phyloP scores from a whole-genome alignment of 2,329 filamentous ascomycete species.

The Tolypocladium nubicola region DNA sequence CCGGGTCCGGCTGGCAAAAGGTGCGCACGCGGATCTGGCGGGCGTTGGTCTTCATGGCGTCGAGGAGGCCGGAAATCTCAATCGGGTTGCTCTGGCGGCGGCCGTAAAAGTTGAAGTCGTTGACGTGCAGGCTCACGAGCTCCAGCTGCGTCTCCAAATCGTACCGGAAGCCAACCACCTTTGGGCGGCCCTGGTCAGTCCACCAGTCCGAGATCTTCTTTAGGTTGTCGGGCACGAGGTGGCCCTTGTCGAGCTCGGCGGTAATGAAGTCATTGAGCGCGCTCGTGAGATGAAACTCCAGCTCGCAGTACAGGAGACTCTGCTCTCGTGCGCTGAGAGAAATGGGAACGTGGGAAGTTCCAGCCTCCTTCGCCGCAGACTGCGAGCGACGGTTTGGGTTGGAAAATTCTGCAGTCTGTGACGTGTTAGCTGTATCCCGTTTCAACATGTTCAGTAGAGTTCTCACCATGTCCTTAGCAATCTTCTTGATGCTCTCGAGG shows the following conservation, averaged over 20 bases:
- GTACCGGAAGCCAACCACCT: slow-evolving; percentile 46
- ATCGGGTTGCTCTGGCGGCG: slow-evolving; percentile 28
- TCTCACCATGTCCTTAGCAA: slow-evolving; percentile 41
- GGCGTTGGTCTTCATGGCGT: slow-evolving; percentile 42
- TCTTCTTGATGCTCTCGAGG: slow-evolving; percentile 37
- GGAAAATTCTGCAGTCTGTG: slow-evolving; percentile 23
- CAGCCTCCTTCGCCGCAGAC: slow-evolving; percentile 16
- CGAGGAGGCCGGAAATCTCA: slow-evolving; percentile 36
- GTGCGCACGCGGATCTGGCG: slow-evolving; percentile 42
- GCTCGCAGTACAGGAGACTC: slow-evolving; percentile 47
- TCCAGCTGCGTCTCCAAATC: slow-evolving; percentile 52
- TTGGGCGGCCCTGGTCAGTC: slow-evolving; percentile 40
- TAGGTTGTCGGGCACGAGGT: slow-evolving; percentile 38
- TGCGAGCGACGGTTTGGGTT: slow-evolving; percentile 21
- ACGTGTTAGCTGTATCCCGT: slow-evolving; percentile 4
- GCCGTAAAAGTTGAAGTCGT: slow-evolving; percentile 45
- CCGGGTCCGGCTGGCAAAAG: slow-evolving; percentile 47
- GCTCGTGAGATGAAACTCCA: slow-evolving; percentile 43
- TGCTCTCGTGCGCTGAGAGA: slow-evolving; percentile 46
- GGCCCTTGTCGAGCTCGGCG: slow-evolving; percentile 43
- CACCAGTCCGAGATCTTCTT: slow-evolving; percentile 41
- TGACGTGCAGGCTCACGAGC: slow-evolving; percentile 36
- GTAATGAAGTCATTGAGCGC: slow-evolving; percentile 42
- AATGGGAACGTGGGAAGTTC: slow-evolving; percentile 27
- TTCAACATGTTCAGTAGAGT: not conserved